Percentiles rank a stretch among this genome's conserved stretches.
Conservation (phyloP, 148 eudicot species). For the Rhododendron molle region DNA sequence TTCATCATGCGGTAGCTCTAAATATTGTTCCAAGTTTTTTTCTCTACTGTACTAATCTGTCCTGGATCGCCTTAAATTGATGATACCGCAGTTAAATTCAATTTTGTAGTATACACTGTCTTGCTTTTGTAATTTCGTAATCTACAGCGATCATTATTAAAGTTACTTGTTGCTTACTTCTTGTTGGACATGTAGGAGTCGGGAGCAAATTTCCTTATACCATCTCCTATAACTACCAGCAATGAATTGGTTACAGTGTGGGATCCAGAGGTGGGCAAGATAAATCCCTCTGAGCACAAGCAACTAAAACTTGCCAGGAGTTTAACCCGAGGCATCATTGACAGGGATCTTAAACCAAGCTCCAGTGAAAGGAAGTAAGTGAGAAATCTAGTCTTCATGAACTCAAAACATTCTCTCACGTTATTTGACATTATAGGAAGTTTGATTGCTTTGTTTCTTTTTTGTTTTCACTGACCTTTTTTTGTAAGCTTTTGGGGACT, state of each 20-base stretch:
- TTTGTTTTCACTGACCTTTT: background rate
- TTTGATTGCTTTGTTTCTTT: background rate
- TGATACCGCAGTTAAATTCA: background rate
- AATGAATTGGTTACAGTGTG: slow-evolving; percentile 94
- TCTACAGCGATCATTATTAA: background rate
- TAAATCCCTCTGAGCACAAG: slow-evolving; percentile 96
- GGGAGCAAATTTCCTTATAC: slow-evolving; percentile 81
- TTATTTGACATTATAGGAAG: background rate
- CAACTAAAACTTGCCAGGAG: slow-evolving; percentile 94
- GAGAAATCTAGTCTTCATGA: background rate
- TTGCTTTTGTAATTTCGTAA: background rate
- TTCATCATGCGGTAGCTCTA: background rate
- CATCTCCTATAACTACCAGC: slow-evolving; percentile 77
- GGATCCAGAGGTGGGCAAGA: slow-evolving; percentile 95
- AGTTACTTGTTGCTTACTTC: background rate
- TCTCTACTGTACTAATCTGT: background rate
- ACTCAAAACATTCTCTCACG: background rate
- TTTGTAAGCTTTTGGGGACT: background rate
- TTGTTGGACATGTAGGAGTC: slow-evolving; percentile 60
- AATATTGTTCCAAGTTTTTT: slow-evolving; percentile 2
- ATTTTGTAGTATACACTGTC: background rate
- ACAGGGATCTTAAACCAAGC: slow-evolving; percentile 95
- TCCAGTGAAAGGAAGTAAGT: slow-evolving; percentile 89
- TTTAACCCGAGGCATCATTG: slow-evolving; percentile 88
- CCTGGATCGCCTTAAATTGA: background rate